These are phyloP conservation scores for Scopulariopsis brevicaulis DNA, from an alignment of 2,329 filamentous ascomycete genomes.

Conservation along the genomic window DNA sequence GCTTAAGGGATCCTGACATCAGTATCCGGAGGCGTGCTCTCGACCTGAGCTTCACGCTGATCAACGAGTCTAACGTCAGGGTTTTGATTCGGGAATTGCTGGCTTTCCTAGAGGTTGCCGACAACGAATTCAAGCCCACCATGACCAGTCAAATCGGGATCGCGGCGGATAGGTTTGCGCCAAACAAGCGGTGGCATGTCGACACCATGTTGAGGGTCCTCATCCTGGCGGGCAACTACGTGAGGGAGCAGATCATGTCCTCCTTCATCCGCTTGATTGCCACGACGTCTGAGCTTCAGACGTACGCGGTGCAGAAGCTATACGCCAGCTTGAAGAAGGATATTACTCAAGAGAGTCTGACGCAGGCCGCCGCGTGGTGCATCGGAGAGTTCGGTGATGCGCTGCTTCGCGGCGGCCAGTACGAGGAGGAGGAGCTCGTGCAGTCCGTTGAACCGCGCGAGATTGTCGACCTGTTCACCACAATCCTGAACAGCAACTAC, in stretches of 20 bases:
- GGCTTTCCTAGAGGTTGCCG: slow-evolving; percentile 91
- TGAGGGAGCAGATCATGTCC: slow-evolving; percentile 95
- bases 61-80: slow-evolving; percentile 92
- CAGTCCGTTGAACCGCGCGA: slow-evolving; percentile 73
- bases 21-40: slow-evolving; percentile 93
- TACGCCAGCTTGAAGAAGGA: slow-evolving; percentile 88
- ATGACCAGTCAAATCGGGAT: slow-evolving; percentile 99
- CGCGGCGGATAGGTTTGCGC: slow-evolving; percentile 88
- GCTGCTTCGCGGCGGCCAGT: slow-evolving; percentile 78
- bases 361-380: slow-evolving; percentile 88
- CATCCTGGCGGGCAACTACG: slow-evolving; percentile 88
- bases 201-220: slow-evolving; percentile 94
- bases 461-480: slow-evolving; percentile 82
- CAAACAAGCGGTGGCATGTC: slow-evolving; percentile 96
- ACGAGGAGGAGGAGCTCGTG: slow-evolving; percentile 88
- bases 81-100: slow-evolving; percentile 87
- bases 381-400: slow-evolving; percentile 95
- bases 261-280: slow-evolving; percentile 94
- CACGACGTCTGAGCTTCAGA: slow-evolving; percentile 87
- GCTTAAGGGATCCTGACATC: slow-evolving; percentile 91
- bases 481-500: slow-evolving; percentile 90
- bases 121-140: slow-evolving; percentile 96
- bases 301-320: slow-evolving; percentile 91
- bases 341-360: slow-evolving; percentile 93
- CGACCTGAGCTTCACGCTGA: slow-evolving; percentile 93